Base-by-base conservation (phyloP, 441 rosid species). In the Arabidopsis lyrata region DNA sequence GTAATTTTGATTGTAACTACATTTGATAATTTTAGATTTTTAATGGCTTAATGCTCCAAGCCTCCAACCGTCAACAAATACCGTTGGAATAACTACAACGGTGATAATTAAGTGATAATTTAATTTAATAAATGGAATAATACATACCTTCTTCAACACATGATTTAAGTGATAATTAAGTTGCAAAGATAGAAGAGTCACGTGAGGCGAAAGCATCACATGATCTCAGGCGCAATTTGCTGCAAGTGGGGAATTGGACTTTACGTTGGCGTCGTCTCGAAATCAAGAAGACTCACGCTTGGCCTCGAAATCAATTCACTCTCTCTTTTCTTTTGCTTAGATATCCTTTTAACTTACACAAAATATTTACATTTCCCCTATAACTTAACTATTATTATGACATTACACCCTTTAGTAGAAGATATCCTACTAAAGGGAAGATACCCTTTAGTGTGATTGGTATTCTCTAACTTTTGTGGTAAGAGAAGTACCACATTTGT, bases 211-310 rank as follows among this genome's bases (percentile, higher is more conserved):
- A 13, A 47, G 65, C 38, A 31, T 14, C 77, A 73, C 72, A 59
- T 73, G 77, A 64, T 73, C 66, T 65, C 77, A 57, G 77, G 77
- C 77, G 77, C 66, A 36, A 44, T 56, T 73, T 56, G 39, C 72
- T 73, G 77, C 77, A 45, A 48, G 63, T 64, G 72, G 47, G 52
- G 12, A 44, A 44, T 57, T 68, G 55, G 55, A 65, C 39, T 73
- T 64, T 64, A 55, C 77, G 76, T 63, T 72, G 70, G 63, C 70
- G 47, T 63, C 20, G 57, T 62, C 63, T 53, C 55, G 16, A 53
- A 12, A 62, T 52, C 45, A 63, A 55, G 36, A 52, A 55, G 45
- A 52, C 55, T 72, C 70, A 72, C 70, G 64, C 63, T 15, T 71
- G 8, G 48, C 65, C 66, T 59, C 29, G 66, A 24, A 24, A 2